Evolutionary conservation across 1,284 basidiomycete genomes (phyloP), one percentile per base, ranked within the genome.

Genomic region (Sporisorium iseilematis-ciliati): DNA sequence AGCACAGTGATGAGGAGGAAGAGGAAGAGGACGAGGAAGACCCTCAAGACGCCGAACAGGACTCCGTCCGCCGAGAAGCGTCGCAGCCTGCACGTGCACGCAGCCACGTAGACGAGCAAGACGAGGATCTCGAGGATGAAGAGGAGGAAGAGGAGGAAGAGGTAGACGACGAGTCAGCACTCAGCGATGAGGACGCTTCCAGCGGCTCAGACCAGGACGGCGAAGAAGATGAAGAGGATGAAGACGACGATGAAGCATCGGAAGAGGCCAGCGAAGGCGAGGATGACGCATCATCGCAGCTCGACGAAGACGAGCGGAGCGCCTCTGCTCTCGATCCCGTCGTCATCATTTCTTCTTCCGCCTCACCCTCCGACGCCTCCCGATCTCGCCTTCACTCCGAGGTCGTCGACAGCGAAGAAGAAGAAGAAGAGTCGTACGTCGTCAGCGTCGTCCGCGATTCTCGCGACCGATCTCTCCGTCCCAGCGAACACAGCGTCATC

Each of bases 401-500:
- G 3, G 20, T 45, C 29, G 33, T 41, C 20, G 33, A 23, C 10
- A 31, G 46, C 8, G 26, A 49, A 23, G 45, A 46, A 14, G 45
- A 46, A 7, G 56, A 51, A 16, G 49, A 51, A 23, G 49, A 50
- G 18, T 20, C 52, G 20, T 59, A 55, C 20, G 62, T 67, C 45
- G 23, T 67, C 18, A 42, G 48, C 25, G 57, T 64, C 2, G 65
- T 67, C 14, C 69, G 64, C 29, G 69, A 72, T 38, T 58, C 64
- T 2, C 55, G 64, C 51, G 68, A 72, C 25, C 64, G 57, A 6
- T 57, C 56, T 2, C 3, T 50, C 3, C 53, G 57, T 10, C 46
- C 48, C 29, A 51, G 59, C 52, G 57, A 58, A 16, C 57, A 60
- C 51, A 55, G 62, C 51, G 29, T 29, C 25, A 51, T 57, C 14